Base-by-base conservation (phyloP, 2,329 filamentous ascomycete species). In the Hypomyces perniciosus region DNA sequence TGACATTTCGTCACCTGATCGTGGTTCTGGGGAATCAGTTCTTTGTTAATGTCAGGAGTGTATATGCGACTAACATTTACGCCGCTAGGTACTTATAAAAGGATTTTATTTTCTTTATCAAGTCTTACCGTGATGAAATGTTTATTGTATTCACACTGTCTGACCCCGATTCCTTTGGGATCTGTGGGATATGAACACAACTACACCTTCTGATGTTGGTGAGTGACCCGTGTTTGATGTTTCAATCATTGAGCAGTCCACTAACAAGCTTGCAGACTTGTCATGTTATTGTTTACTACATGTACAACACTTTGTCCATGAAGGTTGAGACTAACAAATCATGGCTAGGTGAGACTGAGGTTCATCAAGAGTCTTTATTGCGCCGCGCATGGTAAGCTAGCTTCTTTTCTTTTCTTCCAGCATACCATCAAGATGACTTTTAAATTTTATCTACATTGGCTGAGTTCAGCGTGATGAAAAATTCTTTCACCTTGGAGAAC, bases 1-100 rank as follows among this genome's bases (percentile, higher is more conserved):
- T 83, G 80, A 83, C 66, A 81, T 65, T 72, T 83, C 80, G 80
- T 83, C 80, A 82, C 68, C 80, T 83, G 80, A 83, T 69, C 65
- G 66, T 73, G 71, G 64, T 56, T 56, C 44, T 44, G 62, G 62
- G 60, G 61, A 44, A 56, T 57, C 51, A 54, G 54, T 56, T 57
- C 62, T 54, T 63, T 65, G 60, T 65, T 51, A 44, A 59, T 55
- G 39, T 58, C 54, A 56, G 47, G 51, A 54, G 43, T 30, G 42
- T 51, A 58, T 54, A 41, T 51, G 52, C 50, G 56, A 59, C 68
- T 71, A 62, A 71, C 65, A 57, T 41, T 45, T 54, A 48, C 45
- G 55, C 54, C 56, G 56, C 56, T 62, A 72, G 68, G 68, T 70
- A 69, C 60, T 54, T 62, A 62, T 62, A 62, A 46, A 61, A 56